Percentiles rank a stretch among this genome's conserved stretches.
Evolutionary conservation across 73 alveolate genomes (phyloP).

Genomic region (Paramecium caudatum): DNA sequence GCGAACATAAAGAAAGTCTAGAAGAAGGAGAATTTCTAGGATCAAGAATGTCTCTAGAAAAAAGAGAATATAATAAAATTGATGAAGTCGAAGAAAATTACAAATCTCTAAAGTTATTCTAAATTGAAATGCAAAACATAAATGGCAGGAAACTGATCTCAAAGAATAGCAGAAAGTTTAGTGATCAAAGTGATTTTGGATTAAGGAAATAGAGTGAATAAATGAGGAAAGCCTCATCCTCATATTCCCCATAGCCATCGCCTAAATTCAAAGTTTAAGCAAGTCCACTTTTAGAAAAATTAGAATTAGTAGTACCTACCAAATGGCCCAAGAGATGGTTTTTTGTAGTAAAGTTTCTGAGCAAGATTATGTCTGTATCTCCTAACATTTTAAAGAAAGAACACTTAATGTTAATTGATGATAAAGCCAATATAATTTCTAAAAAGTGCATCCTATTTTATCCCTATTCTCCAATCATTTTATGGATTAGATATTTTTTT

Average conservation of each 20-base stretch:
- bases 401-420: conserved; percentile 27
- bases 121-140: conserved; percentile 52
- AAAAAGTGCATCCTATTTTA: not conserved
- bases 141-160: conserved; percentile 5
- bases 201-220: conserved; percentile 21
- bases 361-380: not conserved
- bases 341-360: not conserved
- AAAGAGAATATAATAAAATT: conserved; percentile 8
- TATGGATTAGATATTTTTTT: not conserved
- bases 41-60: conserved; percentile 32
- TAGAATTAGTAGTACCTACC: not conserved
- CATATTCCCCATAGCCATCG: not conserved
- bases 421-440: conserved; percentile 9
- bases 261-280: conserved; percentile 49
- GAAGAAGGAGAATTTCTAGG: conserved; percentile 58
- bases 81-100: conserved; percentile 66
- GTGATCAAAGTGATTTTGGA: conserved; percentile 53
- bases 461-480: not conserved
- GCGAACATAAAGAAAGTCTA: conserved; percentile 68
- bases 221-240: conserved; percentile 23
- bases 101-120: conserved; percentile 48
- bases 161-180: conserved; percentile 18
- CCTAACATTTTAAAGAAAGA: conserved; percentile 13
- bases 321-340: conserved; percentile 20
- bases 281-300: not conserved